Base-by-base conservation (phyloP, 2,329 filamentous ascomycete genomes). In the Phyllosticta ampelicida region DNA sequence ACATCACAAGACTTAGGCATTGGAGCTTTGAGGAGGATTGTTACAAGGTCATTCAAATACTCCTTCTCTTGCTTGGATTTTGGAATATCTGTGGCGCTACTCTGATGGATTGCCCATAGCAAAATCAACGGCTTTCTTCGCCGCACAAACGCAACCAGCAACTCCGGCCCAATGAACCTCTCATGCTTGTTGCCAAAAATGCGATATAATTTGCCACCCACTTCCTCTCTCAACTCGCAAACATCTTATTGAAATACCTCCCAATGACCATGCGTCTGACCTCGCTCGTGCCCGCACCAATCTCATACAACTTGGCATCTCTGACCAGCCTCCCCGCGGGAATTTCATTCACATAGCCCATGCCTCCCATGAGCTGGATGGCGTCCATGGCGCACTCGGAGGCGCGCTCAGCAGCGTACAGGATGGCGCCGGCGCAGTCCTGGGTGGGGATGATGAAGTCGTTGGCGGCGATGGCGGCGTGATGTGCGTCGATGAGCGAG, bases 321-420 rank as follows among this genome's bases (percentile, higher is more conserved):
- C 94, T 76, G 65, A 97, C 74, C 63, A 97, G 80, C 63, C 92
- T 79, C 20, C 91, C 95, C 0, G 90, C 91, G 0, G 90, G 86
- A 76, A 97, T 90, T 75, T 99, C 94, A 72, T 96, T 95, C 65
- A 95, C 84, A 69, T 97, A 97, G 3, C 92, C 92, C 83, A 92
- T 97, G 0, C 92, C 94, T 18, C 94, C 94, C 68, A 99, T 81
- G 60, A 96, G 80, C 74, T 99, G 94, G 60, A 97, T 89, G 51
- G 87, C 89, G 73, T 96, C 91, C 28, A 95, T 80, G 0, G 89
- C 82, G 60, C 85, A 89, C 74, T 96, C 90, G 0, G 89, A 95
- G 10, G 91, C 92, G 30, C 90, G 77, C 76, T 97, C 92, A 0
- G 90, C 91, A 1, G 92, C 90, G 73, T 95, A 96, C 63, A 97